Conservation (phyloP, 495 filamentous ascomycete genomes). For the Aspergillus kassunensis region DNA sequence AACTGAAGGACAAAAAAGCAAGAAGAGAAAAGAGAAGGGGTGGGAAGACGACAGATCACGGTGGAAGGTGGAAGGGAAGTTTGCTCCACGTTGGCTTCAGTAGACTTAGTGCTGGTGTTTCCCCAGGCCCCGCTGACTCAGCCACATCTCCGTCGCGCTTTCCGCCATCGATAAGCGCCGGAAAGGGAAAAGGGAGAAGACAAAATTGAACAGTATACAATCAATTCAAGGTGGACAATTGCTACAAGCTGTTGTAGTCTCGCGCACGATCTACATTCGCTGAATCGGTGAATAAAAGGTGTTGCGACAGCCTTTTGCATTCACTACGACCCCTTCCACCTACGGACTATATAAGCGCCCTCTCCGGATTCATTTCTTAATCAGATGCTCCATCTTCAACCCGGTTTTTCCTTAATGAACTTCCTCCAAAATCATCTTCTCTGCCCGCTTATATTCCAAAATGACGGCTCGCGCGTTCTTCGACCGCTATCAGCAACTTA, state of each 20-base stretch:
- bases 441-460: conserved; percentile 9
- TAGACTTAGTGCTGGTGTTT: conserved; percentile 3
- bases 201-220: too few relatives aligned
- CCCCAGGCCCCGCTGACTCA: conserved; percentile 14
- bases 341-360: conserved; percentile 7
- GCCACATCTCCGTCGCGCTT: conserved; percentile 5
- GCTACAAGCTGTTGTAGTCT: not conserved
- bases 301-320: not conserved
- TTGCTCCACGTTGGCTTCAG: conserved; percentile 27
- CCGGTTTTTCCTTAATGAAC: not conserved
- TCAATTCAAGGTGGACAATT: too few relatives aligned
- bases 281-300: not conserved
- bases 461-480: conserved; percentile 36
- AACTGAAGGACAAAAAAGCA: conserved; percentile 3
- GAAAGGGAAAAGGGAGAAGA: conserved; percentile 11
- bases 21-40: not conserved
- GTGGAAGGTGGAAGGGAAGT: conserved; percentile 7
- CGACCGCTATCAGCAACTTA: conserved; percentile 47
- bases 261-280: not conserved
- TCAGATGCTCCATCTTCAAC: conserved; percentile 4
- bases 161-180: conserved; percentile 6
- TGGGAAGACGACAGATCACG: conserved; percentile 10
- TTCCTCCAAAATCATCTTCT: conserved; percentile 1
- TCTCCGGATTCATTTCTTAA: not conserved
- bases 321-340: not conserved